Base-by-base conservation (phyloP, 2,329 filamentous ascomycete species). In the Aureobasidium musti region DNA sequence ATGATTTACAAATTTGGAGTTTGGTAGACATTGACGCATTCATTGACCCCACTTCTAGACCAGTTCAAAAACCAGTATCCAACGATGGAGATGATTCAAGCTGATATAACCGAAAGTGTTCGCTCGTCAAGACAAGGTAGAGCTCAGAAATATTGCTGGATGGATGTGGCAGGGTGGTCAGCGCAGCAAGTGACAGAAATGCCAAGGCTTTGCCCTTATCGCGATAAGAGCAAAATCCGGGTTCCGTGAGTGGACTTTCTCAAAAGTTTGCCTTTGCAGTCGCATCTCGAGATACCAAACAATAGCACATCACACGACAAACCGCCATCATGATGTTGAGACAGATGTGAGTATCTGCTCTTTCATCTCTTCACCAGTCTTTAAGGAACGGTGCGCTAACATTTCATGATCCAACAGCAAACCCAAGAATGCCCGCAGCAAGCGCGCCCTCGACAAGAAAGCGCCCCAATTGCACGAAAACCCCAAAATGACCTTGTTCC, bases 381-480 rank as follows among this genome's bases (percentile, higher is more conserved):
- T 6, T 8, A 45, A 3, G 19, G 21, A 17, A 13, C 21, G 14
- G 23, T 14, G 11, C 23, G 23, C 45, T 49, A 14, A 49, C 19
- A 39, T 39, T 3, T 2, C 17, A 4, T 43, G 28, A 1, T 19
- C 4, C 13, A 5, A 61, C 50, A 67, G 66, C 69, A 77, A 78
- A 67, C 76, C 89, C 67, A 88, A 88, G 74, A 91, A 88, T 80
- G 92, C 94, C 73, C 92, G 95, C 83, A 95, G 92, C 67, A 97
- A 97, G 84, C 90, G 95, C 73, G 93, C 91, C 70, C 88, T 98
- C 76, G 95, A 96, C 78, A 94, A 96, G 80, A 91, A 91, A 75
- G 93, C 91, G 75, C 91, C 95, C 67, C 96, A 97, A 79, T 82
- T 87, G 72, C 82, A 90, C 79, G 95, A 99, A 81, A 95, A 96